Conservation (phyloP, 306 rosid genomes). For the Glycine tomentella region DNA sequence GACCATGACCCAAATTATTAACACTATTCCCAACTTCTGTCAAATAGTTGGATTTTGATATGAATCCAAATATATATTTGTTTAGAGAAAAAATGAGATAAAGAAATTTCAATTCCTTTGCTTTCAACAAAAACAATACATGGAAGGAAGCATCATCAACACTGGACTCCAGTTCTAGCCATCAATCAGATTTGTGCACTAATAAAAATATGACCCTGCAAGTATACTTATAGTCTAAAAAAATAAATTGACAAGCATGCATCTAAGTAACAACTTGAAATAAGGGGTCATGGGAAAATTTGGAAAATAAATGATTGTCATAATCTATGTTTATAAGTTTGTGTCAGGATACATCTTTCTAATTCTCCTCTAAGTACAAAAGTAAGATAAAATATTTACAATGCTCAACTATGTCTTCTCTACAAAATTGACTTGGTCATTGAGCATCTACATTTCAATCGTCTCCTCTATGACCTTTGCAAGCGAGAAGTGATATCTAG, state of each 20-base stretch:
- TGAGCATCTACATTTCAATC: constrained; percentile 3
- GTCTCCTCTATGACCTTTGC: constrained; percentile 15
- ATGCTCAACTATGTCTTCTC: not conserved
- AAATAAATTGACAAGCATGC: not conserved
- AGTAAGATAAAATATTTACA: not conserved
- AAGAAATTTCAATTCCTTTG: not conserved
- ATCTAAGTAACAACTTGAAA: constrained; percentile 35
- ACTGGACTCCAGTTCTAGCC: not conserved
- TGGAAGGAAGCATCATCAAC: not conserved
- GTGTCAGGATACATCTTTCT: not conserved
- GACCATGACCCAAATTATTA: constrained; percentile 10
- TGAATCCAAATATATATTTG: not conserved
- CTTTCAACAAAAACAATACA: not conserved
- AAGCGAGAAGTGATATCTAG: constrained; percentile 25
- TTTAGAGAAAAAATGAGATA: not conserved
- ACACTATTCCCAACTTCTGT: not conserved
- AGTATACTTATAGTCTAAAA: not conserved
- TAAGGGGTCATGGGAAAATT: constrained; percentile 35
- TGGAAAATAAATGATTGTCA: not conserved
- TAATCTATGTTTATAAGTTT: not conserved
- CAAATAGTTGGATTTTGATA: not conserved
- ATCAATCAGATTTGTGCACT: not conserved
- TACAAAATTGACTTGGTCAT: constrained; percentile 12
- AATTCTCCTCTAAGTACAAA: not conserved
- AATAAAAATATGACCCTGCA: not conserved